Evolutionary conservation across 352 stramenopile genomes (phyloP), one percentile per base, ranked within the genome.

Genomic region (Phytophthora pistaciae): DNA sequence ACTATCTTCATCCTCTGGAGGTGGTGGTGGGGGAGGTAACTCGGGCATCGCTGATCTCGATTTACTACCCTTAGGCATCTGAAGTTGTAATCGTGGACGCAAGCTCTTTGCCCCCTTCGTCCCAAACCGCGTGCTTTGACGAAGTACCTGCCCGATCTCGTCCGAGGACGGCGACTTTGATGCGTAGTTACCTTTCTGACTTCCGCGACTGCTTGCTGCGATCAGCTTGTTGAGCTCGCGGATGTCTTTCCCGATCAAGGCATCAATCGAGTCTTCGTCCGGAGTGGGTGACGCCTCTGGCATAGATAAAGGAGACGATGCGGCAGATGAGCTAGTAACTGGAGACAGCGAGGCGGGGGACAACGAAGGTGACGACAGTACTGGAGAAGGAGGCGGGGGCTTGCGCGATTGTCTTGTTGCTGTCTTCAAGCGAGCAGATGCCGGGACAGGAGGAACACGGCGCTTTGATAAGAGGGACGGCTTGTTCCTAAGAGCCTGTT

Each of bases 221-320:
- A 91, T 79, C 18, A 91, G 64, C 0, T 71, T 58, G 31, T 83
- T 78, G 0, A 91, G 65, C 5, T 87, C 55, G 1, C 64, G 49
- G 3, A 91, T 75, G n/a, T 90, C 84, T 7, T 78, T 71, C 11
- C 60, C 68, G 38, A 91, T 84, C 16, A 89, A 68, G 13, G 77
- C 66, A 57, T 88, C 79, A n/a, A 89, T 78, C 4, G 79, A 88
- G 13, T 76, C 66, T 9, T 85, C 67, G 5, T 72, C 68, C 0
- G 68, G 50, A 9, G 54, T 61, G 23, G 46, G 46, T 13, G 55
- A 33, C 3, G 50, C 66, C 23, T 79, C 70, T 3, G 71, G 59
- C 3, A 70, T 20, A 1, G 69, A 80, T 0, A 74, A 72, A 29
- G 52, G 59, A 3, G 74, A 77, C 1, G 75, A 76, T 18, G 29